Percentiles rank a stretch among this genome's conserved stretches.
These are phyloP conservation scores for Zalerion maritima DNA, from an alignment of 495 filamentous ascomycete genomes.

Conservation along the genomic window DNA sequence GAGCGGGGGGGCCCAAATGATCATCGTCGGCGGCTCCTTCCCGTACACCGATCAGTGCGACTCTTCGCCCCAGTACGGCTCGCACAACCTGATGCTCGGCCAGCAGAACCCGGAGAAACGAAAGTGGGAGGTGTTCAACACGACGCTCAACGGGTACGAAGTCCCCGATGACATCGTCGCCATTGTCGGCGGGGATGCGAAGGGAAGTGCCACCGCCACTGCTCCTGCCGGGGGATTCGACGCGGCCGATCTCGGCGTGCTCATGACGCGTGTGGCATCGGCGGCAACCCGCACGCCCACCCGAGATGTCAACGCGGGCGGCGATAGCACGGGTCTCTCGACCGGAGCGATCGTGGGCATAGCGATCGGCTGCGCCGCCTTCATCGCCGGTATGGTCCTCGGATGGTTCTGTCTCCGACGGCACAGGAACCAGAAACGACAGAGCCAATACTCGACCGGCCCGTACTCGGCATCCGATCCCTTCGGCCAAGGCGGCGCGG, in stretches of 20 bases:
- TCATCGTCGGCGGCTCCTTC: conserved; percentile 31
- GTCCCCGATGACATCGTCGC: conserved; percentile 32
- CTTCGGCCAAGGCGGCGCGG: too few species aligned
- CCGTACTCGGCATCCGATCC: too few species aligned
- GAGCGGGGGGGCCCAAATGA: conserved; percentile 24
- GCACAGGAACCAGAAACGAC: too few species aligned
- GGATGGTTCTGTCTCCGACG: too few species aligned
- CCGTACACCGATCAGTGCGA: conserved; percentile 20
- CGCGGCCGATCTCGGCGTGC: conserved; percentile 10
- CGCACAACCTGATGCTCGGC: conserved; percentile 30
- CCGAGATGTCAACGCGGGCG: conserved; percentile 1
- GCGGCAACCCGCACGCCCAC: conserved; percentile 8
- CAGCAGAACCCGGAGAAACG: conserved; percentile 17
- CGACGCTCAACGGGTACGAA: conserved; percentile 22
- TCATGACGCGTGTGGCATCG: conserved; percentile 6
- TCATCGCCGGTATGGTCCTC: conserved; percentile 3
- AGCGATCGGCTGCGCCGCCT: conserved; percentile 5
- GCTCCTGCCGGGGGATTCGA: conserved; percentile 26
- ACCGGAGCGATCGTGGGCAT: conserved; percentile 9
- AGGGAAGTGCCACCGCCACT: conserved; percentile 22
- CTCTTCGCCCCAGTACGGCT: conserved; percentile 18
- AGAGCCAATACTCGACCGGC: too few species aligned
- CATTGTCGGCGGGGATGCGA: conserved; percentile 28
- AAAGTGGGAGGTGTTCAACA: conserved; percentile 24
- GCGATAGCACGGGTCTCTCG: neutral